Conservation (phyloP, 1,284 basidiomycete genomes). For the Cutaneotrichosporon mucoides region DNA sequence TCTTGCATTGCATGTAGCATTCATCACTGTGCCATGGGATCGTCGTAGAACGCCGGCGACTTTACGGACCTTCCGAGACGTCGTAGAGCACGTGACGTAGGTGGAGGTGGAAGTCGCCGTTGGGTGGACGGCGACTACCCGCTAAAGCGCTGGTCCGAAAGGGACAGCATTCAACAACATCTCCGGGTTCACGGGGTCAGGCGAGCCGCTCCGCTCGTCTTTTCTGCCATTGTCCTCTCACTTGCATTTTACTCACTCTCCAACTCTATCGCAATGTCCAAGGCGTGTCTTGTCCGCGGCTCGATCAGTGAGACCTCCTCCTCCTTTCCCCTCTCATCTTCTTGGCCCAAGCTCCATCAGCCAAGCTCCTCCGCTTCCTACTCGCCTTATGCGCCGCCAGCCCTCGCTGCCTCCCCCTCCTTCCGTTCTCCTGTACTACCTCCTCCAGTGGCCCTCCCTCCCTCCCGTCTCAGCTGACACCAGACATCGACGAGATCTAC, state of each 20-base stretch:
- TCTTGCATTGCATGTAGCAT: slow-evolving; percentile 4
- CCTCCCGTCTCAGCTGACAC: background rate
- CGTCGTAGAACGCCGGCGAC: too few relatives aligned
- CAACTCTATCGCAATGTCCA: slow-evolving; percentile 2
- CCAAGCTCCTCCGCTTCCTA: too few relatives aligned
- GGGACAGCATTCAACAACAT: too few relatives aligned
- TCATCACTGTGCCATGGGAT: background rate
- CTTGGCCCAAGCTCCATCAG: background rate
- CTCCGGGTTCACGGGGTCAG: background rate
- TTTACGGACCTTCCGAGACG: too few relatives aligned
- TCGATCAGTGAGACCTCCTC: slow-evolving; percentile 9
- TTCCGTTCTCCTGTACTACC: background rate
- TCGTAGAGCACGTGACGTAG: background rate
- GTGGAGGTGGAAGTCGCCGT: background rate
- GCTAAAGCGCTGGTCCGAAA: background rate
- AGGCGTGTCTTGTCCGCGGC: slow-evolving; percentile 13
- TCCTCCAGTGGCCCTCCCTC: background rate
- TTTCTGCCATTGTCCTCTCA: background rate
- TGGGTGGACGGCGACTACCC: background rate
- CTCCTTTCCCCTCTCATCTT: background rate
- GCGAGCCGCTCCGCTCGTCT: background rate
- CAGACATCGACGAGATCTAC: slow-evolving; percentile 47
- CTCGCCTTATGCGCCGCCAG: too few relatives aligned
- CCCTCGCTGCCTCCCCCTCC: too few relatives aligned
- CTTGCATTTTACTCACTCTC: too few relatives aligned